Percentiles rank a stretch among this genome's conserved stretches.
Evolutionary conservation across 2,329 filamentous ascomycete genomes (phyloP).

Genomic region (Aspergillus versicolor): DNA sequence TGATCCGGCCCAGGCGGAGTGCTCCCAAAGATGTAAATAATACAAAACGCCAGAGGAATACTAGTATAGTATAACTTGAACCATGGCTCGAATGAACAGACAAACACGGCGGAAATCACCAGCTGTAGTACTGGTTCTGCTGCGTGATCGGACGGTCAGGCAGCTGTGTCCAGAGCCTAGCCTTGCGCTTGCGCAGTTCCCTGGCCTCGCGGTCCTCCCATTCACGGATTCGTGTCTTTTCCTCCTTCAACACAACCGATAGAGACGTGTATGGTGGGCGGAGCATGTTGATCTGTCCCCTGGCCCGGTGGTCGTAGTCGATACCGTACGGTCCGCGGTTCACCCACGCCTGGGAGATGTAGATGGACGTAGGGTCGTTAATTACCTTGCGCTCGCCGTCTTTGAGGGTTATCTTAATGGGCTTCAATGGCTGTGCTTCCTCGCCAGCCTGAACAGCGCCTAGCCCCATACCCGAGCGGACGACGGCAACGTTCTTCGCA

Average conservation of each 20-base stretch:
- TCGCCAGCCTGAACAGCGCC: conserved; percentile 27
- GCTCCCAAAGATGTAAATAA: conserved; percentile 26
- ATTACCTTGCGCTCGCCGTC: conserved; percentile 72
- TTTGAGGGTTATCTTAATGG: conserved; percentile 67
- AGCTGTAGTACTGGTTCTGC: conserved; percentile 87
- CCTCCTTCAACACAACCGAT: conserved; percentile 84
- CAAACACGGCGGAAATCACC: conserved; percentile 56
- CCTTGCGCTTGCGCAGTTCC: conserved; percentile 69
- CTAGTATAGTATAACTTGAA: neutral
- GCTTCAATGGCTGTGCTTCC: conserved; percentile 38
- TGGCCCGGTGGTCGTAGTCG: conserved; percentile 69
- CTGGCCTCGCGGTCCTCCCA: conserved; percentile 76
- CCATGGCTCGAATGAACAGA: conserved; percentile 5
- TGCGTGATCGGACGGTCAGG: conserved; percentile 81
- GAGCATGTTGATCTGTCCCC: conserved; percentile 68
- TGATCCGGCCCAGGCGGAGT: conserved; percentile 20
- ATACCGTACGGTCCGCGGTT: conserved; percentile 67
- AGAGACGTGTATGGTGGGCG: conserved; percentile 73
- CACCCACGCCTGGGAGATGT: conserved; percentile 92
- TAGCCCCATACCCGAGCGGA: conserved; percentile 81
- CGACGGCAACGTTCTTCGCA: conserved; percentile 78
- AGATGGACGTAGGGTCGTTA: conserved; percentile 75
- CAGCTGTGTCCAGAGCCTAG: conserved; percentile 81
- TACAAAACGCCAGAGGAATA: conserved; percentile 28
- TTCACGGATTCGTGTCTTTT: conserved; percentile 81